Conservation (phyloP, 2,329 filamentous ascomycete genomes). For the Zasmidium citrigriseum region DNA sequence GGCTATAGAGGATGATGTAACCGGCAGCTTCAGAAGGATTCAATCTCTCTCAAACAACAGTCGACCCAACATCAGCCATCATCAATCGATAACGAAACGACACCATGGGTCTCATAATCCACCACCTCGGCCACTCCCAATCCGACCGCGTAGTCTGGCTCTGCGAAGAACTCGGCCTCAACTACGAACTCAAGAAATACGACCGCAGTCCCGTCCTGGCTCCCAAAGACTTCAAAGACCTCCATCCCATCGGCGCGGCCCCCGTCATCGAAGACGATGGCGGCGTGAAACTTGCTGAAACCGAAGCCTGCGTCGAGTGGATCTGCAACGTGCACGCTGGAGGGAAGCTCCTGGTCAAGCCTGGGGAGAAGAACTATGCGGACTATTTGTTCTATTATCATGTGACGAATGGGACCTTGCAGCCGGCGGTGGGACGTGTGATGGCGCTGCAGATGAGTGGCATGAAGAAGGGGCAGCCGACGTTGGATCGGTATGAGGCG, state of each 20-base stretch:
- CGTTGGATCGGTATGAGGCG: constrained; percentile 33
- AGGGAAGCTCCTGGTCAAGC: constrained; percentile 51
- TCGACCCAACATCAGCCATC: not conserved
- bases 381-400: constrained; percentile 65
- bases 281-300: constrained; percentile 58
- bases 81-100: not conserved
- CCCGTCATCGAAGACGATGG: constrained; percentile 58
- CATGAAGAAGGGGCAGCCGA: constrained; percentile 31
- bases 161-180: constrained; percentile 62
- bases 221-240: constrained; percentile 31
- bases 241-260: constrained; percentile 54
- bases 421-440: constrained; percentile 38
- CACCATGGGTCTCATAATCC: constrained; percentile 42
- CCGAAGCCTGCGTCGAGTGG: constrained; percentile 63
- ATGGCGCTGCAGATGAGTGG: constrained; percentile 32
- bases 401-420: constrained; percentile 40
- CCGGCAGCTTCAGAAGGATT: not conserved
- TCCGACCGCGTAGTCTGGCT: constrained; percentile 67
- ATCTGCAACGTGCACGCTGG: constrained; percentile 56
- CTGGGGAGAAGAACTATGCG: constrained; percentile 53
- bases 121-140: constrained; percentile 50
- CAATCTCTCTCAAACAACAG: not conserved
- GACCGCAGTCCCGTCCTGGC: constrained; percentile 44
- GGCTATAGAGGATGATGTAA: not conserved
- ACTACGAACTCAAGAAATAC: constrained; percentile 54